These are phyloP conservation scores for Botrytis pseudocinerea DNA, from an alignment of 2,329 filamentous ascomycete species.

Conservation along the genomic window DNA sequence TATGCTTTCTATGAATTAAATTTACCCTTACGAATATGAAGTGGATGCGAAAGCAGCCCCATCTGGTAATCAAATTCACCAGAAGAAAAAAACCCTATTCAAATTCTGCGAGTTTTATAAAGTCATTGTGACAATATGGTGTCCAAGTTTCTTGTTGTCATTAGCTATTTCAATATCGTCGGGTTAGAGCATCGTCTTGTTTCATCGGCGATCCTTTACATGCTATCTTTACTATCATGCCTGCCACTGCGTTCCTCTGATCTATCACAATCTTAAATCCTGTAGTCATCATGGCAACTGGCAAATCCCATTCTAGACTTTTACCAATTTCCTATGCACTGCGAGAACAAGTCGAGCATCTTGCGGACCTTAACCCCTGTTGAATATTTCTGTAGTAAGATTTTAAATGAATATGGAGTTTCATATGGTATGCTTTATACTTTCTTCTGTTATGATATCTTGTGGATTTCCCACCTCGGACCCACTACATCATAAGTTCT, in stretches of 20 bases:
- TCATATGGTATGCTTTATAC: neutral
- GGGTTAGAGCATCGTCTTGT: neutral
- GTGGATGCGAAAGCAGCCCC: neutral
- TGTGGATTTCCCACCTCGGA: too few species aligned
- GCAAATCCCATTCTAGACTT: neutral
- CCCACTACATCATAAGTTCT: too few species aligned
- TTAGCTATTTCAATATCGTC: neutral
- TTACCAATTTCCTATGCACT: neutral
- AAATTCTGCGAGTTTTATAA: neutral
- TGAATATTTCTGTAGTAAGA: rapidly evolving
- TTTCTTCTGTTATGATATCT: neutral
- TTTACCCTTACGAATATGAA: neutral
- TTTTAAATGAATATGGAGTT: neutral
- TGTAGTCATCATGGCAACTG: neutral
- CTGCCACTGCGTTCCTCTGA: neutral
- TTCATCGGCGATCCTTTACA: neutral
- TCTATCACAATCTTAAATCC: neutral
- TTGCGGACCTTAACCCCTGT: rapidly evolving
- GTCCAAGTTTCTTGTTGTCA: rapidly evolving
- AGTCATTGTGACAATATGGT: neutral
- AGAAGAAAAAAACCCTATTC: neutral
- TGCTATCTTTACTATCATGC: too few species aligned
- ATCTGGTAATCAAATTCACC: neutral
- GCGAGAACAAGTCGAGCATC: neutral
- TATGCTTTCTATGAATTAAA: neutral